Percentiles rank a stretch among this genome's conserved stretches.
Evolutionary conservation across 768 basidiomycete genomes (phyloP).

Genomic region (Russula ochroleuca): DNA sequence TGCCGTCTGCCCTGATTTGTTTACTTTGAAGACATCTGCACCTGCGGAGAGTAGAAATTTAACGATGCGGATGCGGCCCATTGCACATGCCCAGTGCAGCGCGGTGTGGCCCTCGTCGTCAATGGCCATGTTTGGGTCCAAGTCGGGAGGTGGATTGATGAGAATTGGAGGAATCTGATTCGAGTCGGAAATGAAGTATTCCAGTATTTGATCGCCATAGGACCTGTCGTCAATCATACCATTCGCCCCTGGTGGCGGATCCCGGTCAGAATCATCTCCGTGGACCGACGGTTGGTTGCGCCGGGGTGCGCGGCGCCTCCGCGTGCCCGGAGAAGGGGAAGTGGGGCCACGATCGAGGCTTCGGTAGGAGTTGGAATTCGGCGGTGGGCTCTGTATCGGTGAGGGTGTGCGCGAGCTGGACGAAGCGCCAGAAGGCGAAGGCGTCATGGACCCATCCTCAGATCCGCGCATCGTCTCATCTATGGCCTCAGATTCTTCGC

Average conservation of each 20-base stretch:
- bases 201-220: constrained; percentile 95
- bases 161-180: constrained; percentile 85
- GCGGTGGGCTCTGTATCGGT: constrained; percentile 64
- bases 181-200: constrained; percentile 98
- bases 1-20: constrained; percentile 93
- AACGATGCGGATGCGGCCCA: constrained; percentile 95
- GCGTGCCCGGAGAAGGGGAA: constrained; percentile 36
- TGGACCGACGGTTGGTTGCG: constrained; percentile 40
- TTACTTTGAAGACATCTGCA: constrained; percentile 95
- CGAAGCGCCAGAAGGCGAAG: constrained; percentile 80
- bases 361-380: constrained; percentile 39
- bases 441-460: constrained; percentile 87
- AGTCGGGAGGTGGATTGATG: constrained; percentile 81
- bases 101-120: constrained; percentile 98
- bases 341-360: constrained; percentile 40
- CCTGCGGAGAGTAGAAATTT: constrained; percentile 91
- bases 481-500: constrained; percentile 51
- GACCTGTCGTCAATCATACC: constrained; percentile 52
- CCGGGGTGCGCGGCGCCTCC: constrained; percentile 48
- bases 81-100: constrained; percentile 97
- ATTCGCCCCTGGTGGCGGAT: constrained; percentile 38
- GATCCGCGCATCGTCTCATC: constrained; percentile 65
- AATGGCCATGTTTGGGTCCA: constrained; percentile 93
- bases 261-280: constrained; percentile 45
- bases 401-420: constrained; percentile 94